Base-by-base conservation (phyloP, 176 grass and related monocot species). In the Chrysopogon serrulatus region DNA sequence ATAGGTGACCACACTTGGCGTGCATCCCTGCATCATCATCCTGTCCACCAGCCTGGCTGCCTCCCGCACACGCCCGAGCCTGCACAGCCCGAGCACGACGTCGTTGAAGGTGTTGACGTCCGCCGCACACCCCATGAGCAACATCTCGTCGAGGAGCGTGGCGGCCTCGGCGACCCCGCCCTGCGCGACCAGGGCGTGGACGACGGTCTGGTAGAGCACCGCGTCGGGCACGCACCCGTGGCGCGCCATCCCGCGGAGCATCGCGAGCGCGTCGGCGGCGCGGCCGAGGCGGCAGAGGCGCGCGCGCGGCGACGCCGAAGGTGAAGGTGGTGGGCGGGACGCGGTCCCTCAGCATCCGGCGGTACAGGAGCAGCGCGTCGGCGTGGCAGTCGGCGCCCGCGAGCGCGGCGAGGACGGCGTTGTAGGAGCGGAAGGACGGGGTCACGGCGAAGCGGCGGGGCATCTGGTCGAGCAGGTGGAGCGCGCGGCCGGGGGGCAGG, bases 401-500 rank as follows among this genome's bases (percentile, higher is more conserved):
- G 43, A 98, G 92, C 34, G 81, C 36, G 74, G 92, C 81, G 53
- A 98, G 84, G 4, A 90, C 87, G 57, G 44, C 68, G 60, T 98
- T 92, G 77, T 93, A 95, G 36, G 93, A 95, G 39, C 91, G 93
- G 76, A 93, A 93, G n/a, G 93, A 93, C 6, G 89, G 92, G 5
- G 79, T 10, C 19, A 94, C 90, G 1, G 43, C 66, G 39, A 93
- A 88, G 36, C 78, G 45, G 33, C 80, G 31, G 35, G 87, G 45
- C 88, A 98, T 91, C 86, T 95, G 86, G 76, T 93, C 95, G 84
- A 98, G 92, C 95, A 98, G 60, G 71, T 98, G 67, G 70, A 82
- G 84, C 42, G 84, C 95, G 71, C 76, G 80, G 23, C 92, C 90
- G 2, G 87, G 88, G 36, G 90, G 60, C 30, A 90, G 56, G 40